Evolutionary conservation across 371 early-diverging fungal genomes (phyloP).

Genomic region (Haplosporangium sp.): DNA sequence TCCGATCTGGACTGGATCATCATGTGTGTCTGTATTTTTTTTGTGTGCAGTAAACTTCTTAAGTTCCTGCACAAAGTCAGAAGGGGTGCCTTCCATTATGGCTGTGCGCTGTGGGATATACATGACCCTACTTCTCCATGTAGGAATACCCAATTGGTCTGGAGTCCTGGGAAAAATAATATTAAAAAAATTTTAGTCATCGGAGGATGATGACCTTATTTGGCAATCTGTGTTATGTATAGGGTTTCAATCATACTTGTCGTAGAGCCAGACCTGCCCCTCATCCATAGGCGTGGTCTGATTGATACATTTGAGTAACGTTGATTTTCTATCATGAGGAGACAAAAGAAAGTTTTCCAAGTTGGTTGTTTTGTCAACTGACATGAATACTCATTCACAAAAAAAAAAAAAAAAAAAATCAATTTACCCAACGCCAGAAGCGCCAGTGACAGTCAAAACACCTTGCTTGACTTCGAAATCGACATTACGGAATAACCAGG

Average conservation of each 20-base stretch:
- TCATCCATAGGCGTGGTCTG: conserved; percentile 76
- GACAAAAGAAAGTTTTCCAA: not conserved
- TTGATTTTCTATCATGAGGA: conserved; percentile 75
- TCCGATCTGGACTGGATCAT: conserved; percentile 67
- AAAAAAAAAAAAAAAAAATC: not conserved
- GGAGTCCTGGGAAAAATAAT: conserved; percentile 60
- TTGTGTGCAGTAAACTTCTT: conserved; percentile 69
- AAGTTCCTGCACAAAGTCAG: conserved; percentile 74
- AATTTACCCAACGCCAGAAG: conserved; percentile 78
- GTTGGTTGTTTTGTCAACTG: not conserved
- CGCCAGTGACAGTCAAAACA: conserved; percentile 75
- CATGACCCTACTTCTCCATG: conserved; percentile 83
- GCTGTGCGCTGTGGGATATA: conserved; percentile 88
- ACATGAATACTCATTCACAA: too few relatives aligned
- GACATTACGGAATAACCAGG: conserved; percentile 73
- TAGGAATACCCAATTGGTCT: conserved; percentile 72
- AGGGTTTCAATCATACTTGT: conserved; percentile 55
- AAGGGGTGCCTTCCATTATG: conserved; percentile 78
- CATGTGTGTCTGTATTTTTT: conserved; percentile 49
- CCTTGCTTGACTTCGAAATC: conserved; percentile 66
- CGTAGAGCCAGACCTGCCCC: conserved; percentile 68
- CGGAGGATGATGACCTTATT: conserved; percentile 26
- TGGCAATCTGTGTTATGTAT: conserved; percentile 4
- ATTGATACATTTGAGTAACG: conserved; percentile 86
- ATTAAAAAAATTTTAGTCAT: not conserved